Conservation (phyloP, 2,329 filamentous ascomycete species). For the Trichophyton mentagrophytes region DNA sequence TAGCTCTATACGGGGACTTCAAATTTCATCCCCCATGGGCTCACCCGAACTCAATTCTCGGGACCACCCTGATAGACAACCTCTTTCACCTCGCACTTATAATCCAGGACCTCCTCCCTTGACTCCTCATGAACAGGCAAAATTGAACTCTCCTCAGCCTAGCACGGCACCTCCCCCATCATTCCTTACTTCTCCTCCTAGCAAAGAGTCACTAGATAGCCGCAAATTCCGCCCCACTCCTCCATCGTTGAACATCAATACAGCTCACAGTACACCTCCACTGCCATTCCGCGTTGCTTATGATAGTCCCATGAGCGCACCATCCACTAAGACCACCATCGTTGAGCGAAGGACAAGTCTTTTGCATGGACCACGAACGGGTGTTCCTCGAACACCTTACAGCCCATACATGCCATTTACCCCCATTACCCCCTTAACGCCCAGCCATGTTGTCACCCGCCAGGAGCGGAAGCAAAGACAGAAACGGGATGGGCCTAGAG, state of each 20-base stretch:
- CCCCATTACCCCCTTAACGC: conserved; percentile 38
- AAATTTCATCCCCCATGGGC: conserved; percentile 44
- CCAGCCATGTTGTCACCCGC: conserved; percentile 34
- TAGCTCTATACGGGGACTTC: conserved; percentile 40
- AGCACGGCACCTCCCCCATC: conserved; percentile 1
- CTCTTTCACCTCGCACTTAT: conserved; percentile 45
- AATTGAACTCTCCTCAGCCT: conserved; percentile 8
- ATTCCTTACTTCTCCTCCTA: conserved; percentile 3
- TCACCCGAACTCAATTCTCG: conserved; percentile 33
- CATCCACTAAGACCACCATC: conserved; percentile 38
- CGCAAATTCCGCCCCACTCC: conserved; percentile 17
- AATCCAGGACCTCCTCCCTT: conserved; percentile 44
- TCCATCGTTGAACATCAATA: conserved; percentile 22
- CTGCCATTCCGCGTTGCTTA: conserved; percentile 35
- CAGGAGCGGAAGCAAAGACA: conserved; percentile 31
- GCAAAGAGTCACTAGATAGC: conserved; percentile 13
- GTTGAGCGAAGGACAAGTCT: conserved; percentile 31
- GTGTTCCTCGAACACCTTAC: conserved; percentile 36
- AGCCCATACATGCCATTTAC: conserved; percentile 41
- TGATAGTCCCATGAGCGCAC: conserved; percentile 29
- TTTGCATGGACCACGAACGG: conserved; percentile 31
- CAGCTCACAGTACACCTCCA: conserved; percentile 22
- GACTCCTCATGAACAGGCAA: conserved; percentile 28
- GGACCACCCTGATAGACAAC: conserved; percentile 39
- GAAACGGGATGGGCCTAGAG: conserved; percentile 32